A percentile compares a stretch with the other conserved stretches of the same genome.
Conservation (phyloP, 75 land plant genomes). For the Ceratopteris richardii region DNA sequence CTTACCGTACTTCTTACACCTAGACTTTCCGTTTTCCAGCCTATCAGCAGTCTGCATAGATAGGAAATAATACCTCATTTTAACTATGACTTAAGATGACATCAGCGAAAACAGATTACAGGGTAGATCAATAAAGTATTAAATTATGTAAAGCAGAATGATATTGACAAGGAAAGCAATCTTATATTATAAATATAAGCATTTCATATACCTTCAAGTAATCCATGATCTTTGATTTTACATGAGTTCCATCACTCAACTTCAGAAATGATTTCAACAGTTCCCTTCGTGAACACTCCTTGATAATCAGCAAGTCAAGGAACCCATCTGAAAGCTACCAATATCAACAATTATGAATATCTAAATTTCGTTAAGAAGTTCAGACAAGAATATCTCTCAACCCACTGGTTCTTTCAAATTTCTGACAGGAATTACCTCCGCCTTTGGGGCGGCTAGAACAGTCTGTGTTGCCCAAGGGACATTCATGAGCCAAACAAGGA, state of each 20-base stretch:
- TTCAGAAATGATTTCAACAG: conserved; percentile 40
- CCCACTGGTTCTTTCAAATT: background rate
- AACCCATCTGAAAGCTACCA: conserved; percentile 93
- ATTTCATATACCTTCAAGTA: conserved; percentile 62
- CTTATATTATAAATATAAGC: no score
- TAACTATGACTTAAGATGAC: no score
- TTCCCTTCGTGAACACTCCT: conserved; percentile 45
- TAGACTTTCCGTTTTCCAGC: no score
- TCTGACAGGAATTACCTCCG: conserved; percentile 44
- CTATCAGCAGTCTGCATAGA: no score
- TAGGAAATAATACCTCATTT: no score
- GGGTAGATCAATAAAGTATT: no score
- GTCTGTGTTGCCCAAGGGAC: conserved; percentile 80
- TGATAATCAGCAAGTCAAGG: conserved; percentile 56
- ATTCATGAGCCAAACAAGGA: conserved; percentile 81
- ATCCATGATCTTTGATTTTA: conserved; percentile 55
- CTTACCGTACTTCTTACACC: no score
- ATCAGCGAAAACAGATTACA: no score
- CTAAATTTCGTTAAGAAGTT: background rate
- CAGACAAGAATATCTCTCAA: background rate
- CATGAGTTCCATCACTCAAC: conserved; percentile 57
- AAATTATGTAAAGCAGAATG: no score
- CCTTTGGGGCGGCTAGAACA: conserved; percentile 67
- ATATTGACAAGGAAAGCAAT: no score
- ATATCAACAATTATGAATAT: background rate